Conservation (phyloP, 352 stramenopile species). For the Blastocystis sp. region DNA sequence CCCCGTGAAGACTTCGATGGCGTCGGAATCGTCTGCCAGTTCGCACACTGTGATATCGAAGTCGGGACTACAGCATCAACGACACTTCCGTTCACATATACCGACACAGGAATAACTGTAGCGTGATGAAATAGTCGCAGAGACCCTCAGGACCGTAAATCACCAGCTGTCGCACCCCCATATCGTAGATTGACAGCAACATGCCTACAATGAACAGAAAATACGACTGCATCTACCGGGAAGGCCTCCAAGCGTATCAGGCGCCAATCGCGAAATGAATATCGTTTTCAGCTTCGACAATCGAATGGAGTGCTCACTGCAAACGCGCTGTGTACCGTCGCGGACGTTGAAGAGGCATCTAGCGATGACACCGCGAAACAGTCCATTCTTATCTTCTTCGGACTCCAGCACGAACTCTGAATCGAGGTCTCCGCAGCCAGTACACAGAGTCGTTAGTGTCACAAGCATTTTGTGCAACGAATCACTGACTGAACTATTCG, state of each 20-base stretch:
- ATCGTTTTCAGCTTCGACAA: conserved; percentile 43
- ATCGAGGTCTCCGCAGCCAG: conserved; percentile 38
- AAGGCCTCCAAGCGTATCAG: conserved; percentile 51
- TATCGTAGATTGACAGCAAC: conserved; percentile 68
- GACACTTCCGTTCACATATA: not conserved
- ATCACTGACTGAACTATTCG: too few relatives aligned
- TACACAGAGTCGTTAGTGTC: conserved; percentile 35
- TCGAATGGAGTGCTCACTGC: conserved; percentile 45
- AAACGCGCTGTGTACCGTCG: conserved; percentile 42
- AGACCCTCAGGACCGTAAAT: conserved; percentile 62
- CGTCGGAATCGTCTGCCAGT: not conserved
- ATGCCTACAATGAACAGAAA: not conserved
- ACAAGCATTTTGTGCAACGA: not conserved
- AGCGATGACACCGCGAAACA: not conserved
- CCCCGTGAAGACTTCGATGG: conserved; percentile 8
- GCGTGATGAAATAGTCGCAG: conserved; percentile 6
- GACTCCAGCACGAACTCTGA: conserved; percentile 55
- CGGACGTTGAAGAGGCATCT: conserved; percentile 56
- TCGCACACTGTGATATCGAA: conserved; percentile 26
- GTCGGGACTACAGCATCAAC: conserved; percentile 4
- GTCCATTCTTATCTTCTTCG: conserved; percentile 11
- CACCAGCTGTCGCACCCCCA: conserved; percentile 40
- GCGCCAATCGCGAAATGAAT: conserved; percentile 35
- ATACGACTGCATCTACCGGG: not conserved
- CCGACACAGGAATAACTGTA: conserved; percentile 52